Conservation (phyloP, 2,329 filamentous ascomycete species). For the Capronia coronata region DNA sequence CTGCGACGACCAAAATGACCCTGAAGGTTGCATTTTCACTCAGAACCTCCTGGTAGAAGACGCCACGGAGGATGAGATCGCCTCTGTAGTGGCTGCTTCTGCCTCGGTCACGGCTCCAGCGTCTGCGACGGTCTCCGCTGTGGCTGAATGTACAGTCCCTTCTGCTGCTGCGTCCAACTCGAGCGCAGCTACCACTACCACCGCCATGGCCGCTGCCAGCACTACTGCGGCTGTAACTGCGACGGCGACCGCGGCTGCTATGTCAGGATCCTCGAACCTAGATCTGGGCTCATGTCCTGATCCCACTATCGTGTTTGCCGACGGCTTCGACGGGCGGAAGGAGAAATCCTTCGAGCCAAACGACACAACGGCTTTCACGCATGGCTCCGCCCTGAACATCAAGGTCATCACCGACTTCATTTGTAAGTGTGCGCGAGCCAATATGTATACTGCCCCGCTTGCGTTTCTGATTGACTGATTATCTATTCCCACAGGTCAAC, state of each 20-base stretch:
- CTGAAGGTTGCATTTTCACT: constrained; percentile 51
- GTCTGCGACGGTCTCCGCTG: constrained; percentile 8
- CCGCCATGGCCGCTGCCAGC: constrained; percentile 4
- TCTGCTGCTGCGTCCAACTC: neutral
- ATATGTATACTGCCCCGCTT: neutral
- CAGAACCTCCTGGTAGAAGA: constrained; percentile 50
- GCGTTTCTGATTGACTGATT: neutral
- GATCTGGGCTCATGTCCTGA: constrained; percentile 41
- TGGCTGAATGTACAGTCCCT: constrained; percentile 1
- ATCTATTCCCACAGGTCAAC: constrained; percentile 27
- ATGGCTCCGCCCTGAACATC: constrained; percentile 48
- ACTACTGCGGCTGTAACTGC: constrained; percentile 14
- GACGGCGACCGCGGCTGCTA: constrained; percentile 1
- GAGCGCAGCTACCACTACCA: constrained; percentile 12
- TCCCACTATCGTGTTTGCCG: constrained; percentile 47
- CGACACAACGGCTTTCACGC: constrained; percentile 44
- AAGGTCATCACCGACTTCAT: constrained; percentile 46
- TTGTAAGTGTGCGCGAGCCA: constrained; percentile 31
- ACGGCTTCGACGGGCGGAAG: constrained; percentile 44
- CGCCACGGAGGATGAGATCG: constrained; percentile 48
- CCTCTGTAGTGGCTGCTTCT: constrained; percentile 41
- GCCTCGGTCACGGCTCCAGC: constrained; percentile 23
- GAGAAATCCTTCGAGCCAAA: constrained; percentile 40
- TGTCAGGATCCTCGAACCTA: constrained; percentile 34
- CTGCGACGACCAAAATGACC: constrained; percentile 46